These are phyloP conservation scores for Zygosaccharomyces pseudobailii DNA, from an alignment of 1,139 yeast genomes.

Conservation along the genomic window DNA sequence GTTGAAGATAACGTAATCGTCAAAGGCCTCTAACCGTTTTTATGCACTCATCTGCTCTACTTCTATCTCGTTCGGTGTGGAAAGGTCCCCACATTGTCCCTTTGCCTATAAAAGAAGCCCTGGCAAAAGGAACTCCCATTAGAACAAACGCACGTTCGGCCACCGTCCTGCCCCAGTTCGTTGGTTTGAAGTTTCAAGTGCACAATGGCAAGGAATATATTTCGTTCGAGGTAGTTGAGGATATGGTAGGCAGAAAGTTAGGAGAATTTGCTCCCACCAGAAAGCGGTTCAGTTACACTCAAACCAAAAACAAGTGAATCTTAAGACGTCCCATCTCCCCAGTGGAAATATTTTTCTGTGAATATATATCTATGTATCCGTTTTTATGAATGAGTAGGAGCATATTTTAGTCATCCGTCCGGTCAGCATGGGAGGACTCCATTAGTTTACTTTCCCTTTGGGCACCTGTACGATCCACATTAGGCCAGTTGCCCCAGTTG, in stretches of 20 bases:
- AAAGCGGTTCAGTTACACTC: constrained; percentile 79
- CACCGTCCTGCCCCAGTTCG: constrained; percentile 91
- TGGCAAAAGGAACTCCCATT: constrained; percentile 74
- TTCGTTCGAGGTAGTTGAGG: constrained; percentile 80
- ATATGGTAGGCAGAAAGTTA: constrained; percentile 95
- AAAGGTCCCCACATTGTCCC: constrained; percentile 91
- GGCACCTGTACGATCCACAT: constrained; percentile 74
- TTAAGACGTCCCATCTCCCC: not conserved
- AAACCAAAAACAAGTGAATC: constrained; percentile 41
- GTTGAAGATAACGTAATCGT: not conserved
- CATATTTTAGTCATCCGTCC: constrained; percentile 17
- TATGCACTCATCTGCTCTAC: constrained; percentile 19
- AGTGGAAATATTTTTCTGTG: constrained; percentile 1
- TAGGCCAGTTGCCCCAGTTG: constrained; percentile 96
- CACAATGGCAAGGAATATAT: constrained; percentile 96
- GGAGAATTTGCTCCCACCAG: constrained; percentile 96
- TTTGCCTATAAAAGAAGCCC: constrained; percentile 81
- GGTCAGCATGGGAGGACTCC: constrained; percentile 43
- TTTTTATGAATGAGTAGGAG: constrained; percentile 1
- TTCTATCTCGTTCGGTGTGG: constrained; percentile 34
- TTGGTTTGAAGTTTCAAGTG: constrained; percentile 87
- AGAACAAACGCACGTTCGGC: constrained; percentile 93
- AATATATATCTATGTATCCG: constrained; percentile 8
- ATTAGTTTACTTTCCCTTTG: constrained; percentile 69
- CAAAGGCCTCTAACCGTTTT: not conserved